phyloP scores from a whole-genome alignment of 2,329 filamentous ascomycete species.

The Pseudogymnoascus sp. region DNA sequence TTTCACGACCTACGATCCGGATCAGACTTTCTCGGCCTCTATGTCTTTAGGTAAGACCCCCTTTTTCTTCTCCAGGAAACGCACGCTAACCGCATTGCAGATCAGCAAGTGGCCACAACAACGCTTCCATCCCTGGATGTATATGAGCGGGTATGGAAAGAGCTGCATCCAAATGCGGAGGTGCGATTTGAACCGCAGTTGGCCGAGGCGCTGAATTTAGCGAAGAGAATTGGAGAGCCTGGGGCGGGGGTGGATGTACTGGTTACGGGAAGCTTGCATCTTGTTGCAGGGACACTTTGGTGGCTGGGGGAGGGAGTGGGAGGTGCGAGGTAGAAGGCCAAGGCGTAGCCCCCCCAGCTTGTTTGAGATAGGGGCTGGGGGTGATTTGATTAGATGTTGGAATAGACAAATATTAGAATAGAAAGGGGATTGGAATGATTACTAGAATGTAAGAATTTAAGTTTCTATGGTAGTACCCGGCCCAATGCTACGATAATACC shows the following conservation, averaged over 20 bases:
- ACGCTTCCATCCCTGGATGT: conserved; percentile 11
- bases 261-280: conserved; percentile 56
- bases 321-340: not conserved
- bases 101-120: conserved; percentile 15
- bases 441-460: not conserved
- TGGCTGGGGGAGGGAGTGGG: not conserved
- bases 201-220: conserved; percentile 45
- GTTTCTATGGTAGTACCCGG: too few relatives aligned
- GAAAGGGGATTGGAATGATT: not conserved
- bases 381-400: not conserved
- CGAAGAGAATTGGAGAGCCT: conserved; percentile 22
- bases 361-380: not conserved
- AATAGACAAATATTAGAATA: not conserved
- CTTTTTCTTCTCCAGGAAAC: not conserved
- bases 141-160: conserved; percentile 20
- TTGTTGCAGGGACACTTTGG: conserved; percentile 44
- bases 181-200: conserved; percentile 44
- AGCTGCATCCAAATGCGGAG: conserved; percentile 16
- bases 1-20: conserved; percentile 11
- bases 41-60: not conserved
- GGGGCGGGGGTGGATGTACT: conserved; percentile 29
- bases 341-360: not conserved
- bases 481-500: too few relatives aligned
- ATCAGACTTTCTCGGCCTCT: not conserved
- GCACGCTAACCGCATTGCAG: not conserved